A percentile compares a stretch with the other conserved stretches of the same genome.
phyloP scores from a whole-genome alignment of 768 basidiomycete genomes.

The Boletus edulis region DNA sequence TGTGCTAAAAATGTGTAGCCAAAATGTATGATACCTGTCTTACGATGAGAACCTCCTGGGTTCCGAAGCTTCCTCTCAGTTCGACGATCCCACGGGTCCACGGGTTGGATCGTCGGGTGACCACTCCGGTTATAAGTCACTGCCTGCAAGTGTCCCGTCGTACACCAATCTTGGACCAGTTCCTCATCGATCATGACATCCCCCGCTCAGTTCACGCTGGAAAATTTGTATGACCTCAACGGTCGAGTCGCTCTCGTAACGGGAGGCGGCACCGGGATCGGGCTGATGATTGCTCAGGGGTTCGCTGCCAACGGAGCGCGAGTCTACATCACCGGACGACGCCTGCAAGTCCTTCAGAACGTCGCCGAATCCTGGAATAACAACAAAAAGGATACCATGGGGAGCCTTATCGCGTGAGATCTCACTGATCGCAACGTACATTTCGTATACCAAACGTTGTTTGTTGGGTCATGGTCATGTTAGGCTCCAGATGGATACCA shows the following conservation, averaged over 20 bases:
- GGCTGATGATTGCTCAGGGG: conserved; percentile 67
- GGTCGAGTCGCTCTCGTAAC: conserved; percentile 55
- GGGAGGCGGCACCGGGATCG: conserved; percentile 52
- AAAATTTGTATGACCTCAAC: conserved; percentile 47
- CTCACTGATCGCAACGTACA: not conserved
- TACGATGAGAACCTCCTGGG: not conserved
- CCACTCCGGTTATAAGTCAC: no score
- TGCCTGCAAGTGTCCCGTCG: no score
- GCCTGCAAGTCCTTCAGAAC: conserved; percentile 61
- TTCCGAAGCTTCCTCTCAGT: no score
- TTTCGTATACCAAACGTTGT: not conserved
- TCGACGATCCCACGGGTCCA: no score
- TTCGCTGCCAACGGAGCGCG: conserved; percentile 76
- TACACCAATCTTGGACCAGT: not conserved
- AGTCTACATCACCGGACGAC: conserved; percentile 76
- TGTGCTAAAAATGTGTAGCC: not conserved
- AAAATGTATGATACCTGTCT: not conserved
- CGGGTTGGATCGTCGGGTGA: no score
- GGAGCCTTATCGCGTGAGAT: conserved; percentile 59
- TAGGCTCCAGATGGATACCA: conserved; percentile 71
- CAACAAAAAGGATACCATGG: conserved; percentile 36
- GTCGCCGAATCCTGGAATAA: conserved; percentile 48
- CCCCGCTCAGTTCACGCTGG: conserved; percentile 20
- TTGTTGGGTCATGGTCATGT: conserved; percentile 2
- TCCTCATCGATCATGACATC: conserved; percentile 19